A percentile compares a stretch with the other conserved stretches of the same genome.
These are phyloP conservation scores for Silene conica DNA, from an alignment of 148 eudicot species.

Conservation along the genomic window DNA sequence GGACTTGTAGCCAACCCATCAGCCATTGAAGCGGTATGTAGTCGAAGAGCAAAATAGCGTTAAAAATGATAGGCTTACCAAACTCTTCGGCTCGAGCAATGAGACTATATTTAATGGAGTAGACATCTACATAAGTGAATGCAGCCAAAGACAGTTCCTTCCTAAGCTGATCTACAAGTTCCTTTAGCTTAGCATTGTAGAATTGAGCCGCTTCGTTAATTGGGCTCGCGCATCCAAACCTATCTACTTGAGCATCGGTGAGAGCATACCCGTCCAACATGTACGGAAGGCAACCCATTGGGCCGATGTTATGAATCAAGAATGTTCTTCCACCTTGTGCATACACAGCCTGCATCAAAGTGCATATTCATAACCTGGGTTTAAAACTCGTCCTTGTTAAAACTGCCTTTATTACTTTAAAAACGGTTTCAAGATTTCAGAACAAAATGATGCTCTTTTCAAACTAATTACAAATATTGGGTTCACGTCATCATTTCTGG, in stretches of 20 bases:
- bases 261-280: slow-evolving; percentile 20
- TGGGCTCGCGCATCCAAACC: slow-evolving; percentile 37
- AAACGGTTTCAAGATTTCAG: too few relatives aligned
- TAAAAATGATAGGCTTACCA: slow-evolving; percentile 34
- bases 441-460: too few relatives aligned
- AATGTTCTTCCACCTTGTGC: slow-evolving; percentile 38
- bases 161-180: slow-evolving; percentile 29
- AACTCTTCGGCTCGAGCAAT: slow-evolving; percentile 30
- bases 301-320: slow-evolving; percentile 45
- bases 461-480: too few relatives aligned
- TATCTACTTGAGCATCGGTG: slow-evolving; percentile 24
- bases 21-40: too few relatives aligned
- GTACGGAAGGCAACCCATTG: slow-evolving; percentile 41
- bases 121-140: slow-evolving; percentile 40
- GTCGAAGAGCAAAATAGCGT: too few relatives aligned
- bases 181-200: slow-evolving; percentile 31
- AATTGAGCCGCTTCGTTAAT: slow-evolving; percentile 35
- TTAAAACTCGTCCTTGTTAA: too few relatives aligned
- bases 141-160: slow-evolving; percentile 35
- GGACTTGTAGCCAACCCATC: too few relatives aligned
- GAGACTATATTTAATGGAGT: slow-evolving; percentile 34
- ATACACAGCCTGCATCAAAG: slow-evolving; percentile 21
- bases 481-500: too few relatives aligned
- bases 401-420: too few relatives aligned
- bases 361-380: not conserved